Base-by-base conservation (phyloP, 2,329 filamentous ascomycete species). In the Hypoxylon sp. region DNA sequence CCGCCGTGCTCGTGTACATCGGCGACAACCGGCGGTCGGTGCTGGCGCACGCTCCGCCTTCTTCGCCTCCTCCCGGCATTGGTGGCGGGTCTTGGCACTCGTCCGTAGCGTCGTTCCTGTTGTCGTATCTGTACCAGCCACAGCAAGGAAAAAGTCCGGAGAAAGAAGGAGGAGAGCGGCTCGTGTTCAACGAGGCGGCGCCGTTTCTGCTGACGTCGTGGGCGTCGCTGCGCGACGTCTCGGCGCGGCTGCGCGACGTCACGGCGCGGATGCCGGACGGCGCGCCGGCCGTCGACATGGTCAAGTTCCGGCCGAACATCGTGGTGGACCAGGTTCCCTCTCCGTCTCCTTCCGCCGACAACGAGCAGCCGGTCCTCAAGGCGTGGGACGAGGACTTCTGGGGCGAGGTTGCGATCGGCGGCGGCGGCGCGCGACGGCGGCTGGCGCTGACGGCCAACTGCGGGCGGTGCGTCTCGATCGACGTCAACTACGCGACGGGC, bases 161-260 rank as follows among this genome's bases (percentile, higher is more conserved):
- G 7, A 73, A 80, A 10, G 37, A 31, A 10, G 17, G 35, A 8
- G 5, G 31, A 15, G 49, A 24, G 21, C 42, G 78, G 69, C 80
- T 94, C 38, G 85, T 83, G 2, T 95, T 94, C 74, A 84, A 86
- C 33, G 91, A 95, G 73, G 84, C 84, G 62, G 90, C 90, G 1
- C 88, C 91, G 0, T 90, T 89, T 71, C 82, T 97, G 11, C 74
- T 97, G 20, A 81, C 88, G 4, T 90, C 87, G 0, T 81, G 87
- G 58, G 82, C 85, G 2, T 95, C 90, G 1, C 81, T 93, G n/a
- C 74, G 79, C 17, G 81, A 90, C 65, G 83, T 96, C 42, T 85
- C 83, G 27, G 70, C 71, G 4, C 80, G 86, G 3, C 73, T 91
- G n/a, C 74, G 79, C 17, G 81, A 90, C 65, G 83, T 96, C 42